phyloP scores from a whole-genome alignment of 768 basidiomycete species.

The Ramaria sp. region DNA sequence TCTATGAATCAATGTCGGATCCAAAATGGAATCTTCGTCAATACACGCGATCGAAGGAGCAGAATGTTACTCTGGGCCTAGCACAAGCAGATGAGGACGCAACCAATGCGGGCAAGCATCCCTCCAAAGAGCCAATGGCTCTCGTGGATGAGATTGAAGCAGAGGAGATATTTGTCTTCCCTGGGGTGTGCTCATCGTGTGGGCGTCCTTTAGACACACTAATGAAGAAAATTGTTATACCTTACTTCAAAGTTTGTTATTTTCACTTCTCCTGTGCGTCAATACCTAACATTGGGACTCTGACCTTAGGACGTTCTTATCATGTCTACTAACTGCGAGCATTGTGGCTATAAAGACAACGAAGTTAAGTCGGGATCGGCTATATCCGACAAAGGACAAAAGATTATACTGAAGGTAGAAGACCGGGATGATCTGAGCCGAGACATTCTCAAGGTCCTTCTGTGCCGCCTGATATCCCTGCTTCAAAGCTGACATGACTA shows the following conservation, averaged over 20 bases:
- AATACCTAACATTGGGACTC: not conserved
- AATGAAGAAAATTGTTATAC: constrained; percentile 95
- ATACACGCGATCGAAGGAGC: constrained; percentile 68
- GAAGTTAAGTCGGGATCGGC: constrained; percentile 94
- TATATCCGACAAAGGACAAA: constrained; percentile 79
- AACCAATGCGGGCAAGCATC: constrained; percentile 15
- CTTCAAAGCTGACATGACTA: not conserved
- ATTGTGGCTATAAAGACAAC: constrained; percentile 93
- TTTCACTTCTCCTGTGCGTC: not conserved
- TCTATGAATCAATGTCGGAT: constrained; percentile 75
- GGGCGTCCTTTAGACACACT: constrained; percentile 71
- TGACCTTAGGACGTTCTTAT: constrained; percentile 78
- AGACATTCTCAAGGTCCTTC: constrained; percentile 81
- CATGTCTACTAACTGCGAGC: constrained; percentile 96
- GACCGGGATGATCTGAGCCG: constrained; percentile 87
- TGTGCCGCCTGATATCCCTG: not conserved
- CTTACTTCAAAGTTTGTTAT: constrained; percentile 81
- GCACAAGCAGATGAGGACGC: constrained; percentile 36
- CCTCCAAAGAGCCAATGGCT: constrained; percentile 15
- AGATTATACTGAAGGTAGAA: constrained; percentile 80
- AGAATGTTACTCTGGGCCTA: constrained; percentile 74
- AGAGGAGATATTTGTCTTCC: constrained; percentile 82
- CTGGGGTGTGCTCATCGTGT: constrained; percentile 82
- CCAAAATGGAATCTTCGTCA: constrained; percentile 86
- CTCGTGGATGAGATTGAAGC: constrained; percentile 39